Evolutionary conservation across 495 filamentous ascomycete genomes (phyloP).

Genomic region (Penicillium macrosclerotiorum): DNA sequence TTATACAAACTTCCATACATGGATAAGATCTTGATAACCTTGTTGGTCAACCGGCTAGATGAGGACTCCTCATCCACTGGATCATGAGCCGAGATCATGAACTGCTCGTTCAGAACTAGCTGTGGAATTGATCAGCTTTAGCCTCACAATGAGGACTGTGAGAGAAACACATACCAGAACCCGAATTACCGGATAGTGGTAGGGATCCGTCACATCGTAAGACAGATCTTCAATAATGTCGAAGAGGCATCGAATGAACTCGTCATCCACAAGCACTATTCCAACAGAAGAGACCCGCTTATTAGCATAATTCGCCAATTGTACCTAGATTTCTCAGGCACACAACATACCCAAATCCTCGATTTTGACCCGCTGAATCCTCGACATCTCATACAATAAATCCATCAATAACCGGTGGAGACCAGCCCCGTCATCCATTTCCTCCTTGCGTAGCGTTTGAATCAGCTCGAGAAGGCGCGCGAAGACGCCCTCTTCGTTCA

Average conservation of each 20-base stretch:
- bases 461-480: slow-evolving; percentile 80
- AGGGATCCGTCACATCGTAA: slow-evolving; percentile 88
- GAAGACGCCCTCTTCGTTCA: slow-evolving; percentile 85
- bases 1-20: slow-evolving; percentile 76
- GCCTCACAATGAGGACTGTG: neutral
- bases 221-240: slow-evolving; percentile 84
- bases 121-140: slow-evolving; percentile 33
- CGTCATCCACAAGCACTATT: slow-evolving; percentile 68
- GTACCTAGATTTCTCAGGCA: neutral
- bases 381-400: slow-evolving; percentile 94
- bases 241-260: slow-evolving; percentile 81
- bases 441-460: slow-evolving; percentile 56
- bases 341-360: slow-evolving; percentile 68
- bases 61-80: slow-evolving; percentile 40
- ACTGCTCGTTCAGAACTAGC: slow-evolving; percentile 97
- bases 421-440: slow-evolving; percentile 61
- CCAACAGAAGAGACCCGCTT: slow-evolving; percentile 1
- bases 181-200: slow-evolving; percentile 92
- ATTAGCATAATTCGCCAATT: no score
- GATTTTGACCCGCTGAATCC: slow-evolving; percentile 76
- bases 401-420: slow-evolving; percentile 83
- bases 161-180: slow-evolving; percentile 65
- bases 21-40: slow-evolving; percentile 85
- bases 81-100: slow-evolving; percentile 74
- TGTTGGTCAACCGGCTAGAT: slow-evolving; percentile 70